Evolutionary conservation across 805 yeast genomes (phyloP).

Genomic region (Sungouiella blattae): DNA sequence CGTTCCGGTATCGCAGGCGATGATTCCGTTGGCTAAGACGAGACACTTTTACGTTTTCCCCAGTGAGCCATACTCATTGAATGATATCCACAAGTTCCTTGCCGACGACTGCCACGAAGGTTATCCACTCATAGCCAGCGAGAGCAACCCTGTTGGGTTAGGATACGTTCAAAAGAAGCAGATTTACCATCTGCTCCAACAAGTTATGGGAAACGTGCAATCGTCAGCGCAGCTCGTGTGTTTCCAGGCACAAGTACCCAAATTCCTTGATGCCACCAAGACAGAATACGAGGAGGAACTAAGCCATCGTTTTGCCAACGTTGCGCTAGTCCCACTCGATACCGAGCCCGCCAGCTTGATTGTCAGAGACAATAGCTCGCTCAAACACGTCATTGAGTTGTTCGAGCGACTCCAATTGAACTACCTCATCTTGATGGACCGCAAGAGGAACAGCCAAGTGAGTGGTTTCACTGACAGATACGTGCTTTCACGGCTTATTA

Average conservation of each 20-base stretch:
- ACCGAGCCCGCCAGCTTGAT: conserved; percentile 19
- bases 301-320: conserved; percentile 1
- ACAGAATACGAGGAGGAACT: conserved; percentile 6
- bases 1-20: conserved; percentile 20
- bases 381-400: conserved; percentile 30
- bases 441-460: conserved; percentile 15
- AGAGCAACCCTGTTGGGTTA: conserved; percentile 21
- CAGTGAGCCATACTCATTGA: conserved; percentile 21
- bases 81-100: conserved; percentile 17
- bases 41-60: conserved; percentile 30
- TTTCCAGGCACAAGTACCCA: conserved; percentile 10
- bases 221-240: conserved; percentile 9
- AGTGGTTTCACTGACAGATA: conserved; percentile 40
- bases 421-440: conserved; percentile 26
- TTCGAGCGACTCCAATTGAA: conserved; percentile 39
- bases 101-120: conserved; percentile 39
- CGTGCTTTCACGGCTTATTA: conserved; percentile 27
- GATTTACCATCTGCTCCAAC: conserved; percentile 14
- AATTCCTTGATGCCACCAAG: conserved; percentile 2
- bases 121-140: conserved; percentile 32
- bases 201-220: conserved; percentile 12
- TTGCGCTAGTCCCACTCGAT: conserved; percentile 6
- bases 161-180: conserved; percentile 36
- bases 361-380: conserved; percentile 28
- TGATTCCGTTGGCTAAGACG: conserved; percentile 28